phyloP scores from a whole-genome alignment of 2,329 filamentous ascomycete species.

The Nothophoma quercina region DNA sequence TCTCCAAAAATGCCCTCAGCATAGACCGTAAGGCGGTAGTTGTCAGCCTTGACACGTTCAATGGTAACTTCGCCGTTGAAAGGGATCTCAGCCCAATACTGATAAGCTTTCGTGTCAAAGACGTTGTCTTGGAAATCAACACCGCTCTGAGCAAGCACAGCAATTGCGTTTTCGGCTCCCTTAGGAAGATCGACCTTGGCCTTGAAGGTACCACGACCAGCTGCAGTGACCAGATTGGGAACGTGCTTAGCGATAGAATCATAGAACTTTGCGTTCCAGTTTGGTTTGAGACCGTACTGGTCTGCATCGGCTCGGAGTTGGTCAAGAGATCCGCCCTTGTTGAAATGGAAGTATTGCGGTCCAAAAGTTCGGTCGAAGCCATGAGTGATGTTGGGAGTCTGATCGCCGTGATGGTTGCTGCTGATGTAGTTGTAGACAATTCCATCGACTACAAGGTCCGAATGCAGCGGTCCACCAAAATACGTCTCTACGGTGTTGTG shows the following conservation, averaged over 20 bases:
- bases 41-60: constrained; percentile 62
- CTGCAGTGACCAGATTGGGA: constrained; percentile 64
- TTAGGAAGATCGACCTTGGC: constrained; percentile 61
- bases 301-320: constrained; percentile 62
- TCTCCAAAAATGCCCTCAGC: constrained; percentile 69
- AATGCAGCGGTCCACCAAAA: constrained; percentile 67
- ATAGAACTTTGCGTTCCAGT: constrained; percentile 68
- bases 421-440: constrained; percentile 69
- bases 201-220: constrained; percentile 59
- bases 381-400: constrained; percentile 69
- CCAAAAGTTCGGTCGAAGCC: constrained; percentile 59
- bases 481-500: constrained; percentile 70
- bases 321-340: constrained; percentile 57
- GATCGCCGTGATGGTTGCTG: constrained; percentile 67
- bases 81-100: constrained; percentile 64
- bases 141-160: constrained; percentile 61
- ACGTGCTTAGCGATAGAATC: constrained; percentile 67
- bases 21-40: constrained; percentile 68
- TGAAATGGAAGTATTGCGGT: constrained; percentile 69
- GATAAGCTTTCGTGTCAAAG: constrained; percentile 61
- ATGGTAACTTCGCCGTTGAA: constrained; percentile 61
- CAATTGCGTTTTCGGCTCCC: constrained; percentile 60
- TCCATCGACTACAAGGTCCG: constrained; percentile 68
- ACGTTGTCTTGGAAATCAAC: constrained; percentile 67
- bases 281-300: constrained; percentile 57